These are phyloP conservation scores for Penicillium ucsense DNA, from an alignment of 495 filamentous ascomycete genomes.

Conservation along the genomic window DNA sequence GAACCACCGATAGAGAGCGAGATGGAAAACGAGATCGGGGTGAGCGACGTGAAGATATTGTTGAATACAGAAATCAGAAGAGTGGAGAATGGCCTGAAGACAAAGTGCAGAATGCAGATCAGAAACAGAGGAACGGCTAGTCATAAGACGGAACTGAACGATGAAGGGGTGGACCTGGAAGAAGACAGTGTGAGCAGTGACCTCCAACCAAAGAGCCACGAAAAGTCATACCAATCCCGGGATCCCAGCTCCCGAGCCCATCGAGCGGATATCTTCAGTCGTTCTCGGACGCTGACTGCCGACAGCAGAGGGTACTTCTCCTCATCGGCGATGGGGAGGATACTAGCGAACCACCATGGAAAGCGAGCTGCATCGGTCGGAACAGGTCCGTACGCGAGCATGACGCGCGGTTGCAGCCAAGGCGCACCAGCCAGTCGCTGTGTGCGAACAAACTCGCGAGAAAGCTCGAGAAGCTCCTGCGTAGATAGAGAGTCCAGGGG, in stretches of 20 bases:
- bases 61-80: slow-evolving; percentile 16
- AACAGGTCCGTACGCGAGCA: slow-evolving; percentile 65
- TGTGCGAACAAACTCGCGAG: slow-evolving; percentile 54
- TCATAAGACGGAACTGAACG: slow-evolving; percentile 36
- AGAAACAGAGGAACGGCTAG: slow-evolving; percentile 40
- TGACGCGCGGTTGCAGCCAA: slow-evolving; percentile 63
- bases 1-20: slow-evolving; percentile 32
- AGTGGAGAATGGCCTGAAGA: slow-evolving; percentile 14
- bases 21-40: slow-evolving; percentile 30
- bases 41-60: slow-evolving; percentile 22
- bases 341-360: slow-evolving; percentile 84
- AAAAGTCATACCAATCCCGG: slow-evolving; percentile 54
- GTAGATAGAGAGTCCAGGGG: slow-evolving; percentile 58
- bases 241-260: slow-evolving; percentile 70
- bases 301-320: slow-evolving; percentile 69
- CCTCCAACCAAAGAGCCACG: not conserved
- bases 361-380: slow-evolving; percentile 68
- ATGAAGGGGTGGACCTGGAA: slow-evolving; percentile 24
- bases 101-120: slow-evolving; percentile 23
- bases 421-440: slow-evolving; percentile 56
- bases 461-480: slow-evolving; percentile 51
- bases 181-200: not conserved
- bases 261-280: slow-evolving; percentile 64
- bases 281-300: slow-evolving; percentile 64
- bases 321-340: slow-evolving; percentile 64